Conservation (phyloP, 306 rosid species). For the Cucurbita pepo region DNA sequence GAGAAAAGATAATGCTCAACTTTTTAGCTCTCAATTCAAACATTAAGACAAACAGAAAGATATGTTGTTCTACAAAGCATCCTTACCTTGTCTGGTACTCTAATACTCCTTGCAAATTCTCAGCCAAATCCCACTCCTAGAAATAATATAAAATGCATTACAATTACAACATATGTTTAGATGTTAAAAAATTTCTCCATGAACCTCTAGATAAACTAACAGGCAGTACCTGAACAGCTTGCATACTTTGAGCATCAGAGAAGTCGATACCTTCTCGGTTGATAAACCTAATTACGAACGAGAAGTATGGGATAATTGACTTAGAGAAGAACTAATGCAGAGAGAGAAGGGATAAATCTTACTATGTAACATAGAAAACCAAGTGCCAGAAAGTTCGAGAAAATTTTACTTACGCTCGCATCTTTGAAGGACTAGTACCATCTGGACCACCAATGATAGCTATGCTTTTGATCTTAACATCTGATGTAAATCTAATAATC, state of each 20-base stretch:
- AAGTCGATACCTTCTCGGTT: constrained; percentile 94
- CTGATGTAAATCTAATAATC: constrained; percentile 74
- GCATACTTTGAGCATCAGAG: constrained; percentile 94
- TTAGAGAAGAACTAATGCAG: not conserved
- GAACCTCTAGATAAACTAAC: constrained; percentile 7
- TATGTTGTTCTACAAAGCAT: constrained; percentile 6
- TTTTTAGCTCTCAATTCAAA: not conserved
- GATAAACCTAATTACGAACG: constrained; percentile 45
- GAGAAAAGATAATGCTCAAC: not conserved
- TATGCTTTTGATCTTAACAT: constrained; percentile 94
- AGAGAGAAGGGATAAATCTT: not conserved
- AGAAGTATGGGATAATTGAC: not conserved
- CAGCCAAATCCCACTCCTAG: constrained; percentile 98
- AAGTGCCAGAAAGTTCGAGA: not conserved
- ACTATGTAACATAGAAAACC: not conserved
- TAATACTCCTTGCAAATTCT: constrained; percentile 80
- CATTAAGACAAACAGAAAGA: not conserved
- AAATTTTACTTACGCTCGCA: constrained; percentile 65
- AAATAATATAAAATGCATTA: constrained; percentile 7
- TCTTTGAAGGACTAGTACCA: constrained; percentile 84
- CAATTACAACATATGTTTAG: constrained; percentile 11
- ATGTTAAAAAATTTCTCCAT: constrained; percentile 10
- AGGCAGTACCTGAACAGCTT: constrained; percentile 73
- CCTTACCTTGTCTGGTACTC: constrained; percentile 94
- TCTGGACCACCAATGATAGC: constrained; percentile 69